Percentiles rank a stretch among this genome's conserved stretches.
Evolutionary conservation across 345 rosid species (phyloP).

Genomic region (Chamaenerion angustifolium): DNA sequence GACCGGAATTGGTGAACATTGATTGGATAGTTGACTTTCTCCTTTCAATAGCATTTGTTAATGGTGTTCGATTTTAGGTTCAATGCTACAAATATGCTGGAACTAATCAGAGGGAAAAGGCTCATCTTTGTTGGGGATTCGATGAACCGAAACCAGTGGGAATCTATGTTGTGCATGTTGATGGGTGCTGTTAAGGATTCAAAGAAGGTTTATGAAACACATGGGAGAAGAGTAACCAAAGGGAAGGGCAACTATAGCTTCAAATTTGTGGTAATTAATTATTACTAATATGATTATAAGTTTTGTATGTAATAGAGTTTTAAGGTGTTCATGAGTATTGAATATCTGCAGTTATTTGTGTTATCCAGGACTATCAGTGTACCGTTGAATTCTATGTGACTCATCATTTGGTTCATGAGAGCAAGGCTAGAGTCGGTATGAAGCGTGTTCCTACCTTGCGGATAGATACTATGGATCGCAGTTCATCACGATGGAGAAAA

Average conservation of each 20-base stretch:
- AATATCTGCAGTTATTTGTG: slow-evolving; percentile 3
- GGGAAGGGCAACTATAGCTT: slow-evolving; percentile 80
- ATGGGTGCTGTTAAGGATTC: slow-evolving; percentile 62
- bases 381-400: slow-evolving; percentile 74
- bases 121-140: slow-evolving; percentile 94
- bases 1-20: too few species aligned
- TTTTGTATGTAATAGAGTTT: too few species aligned
- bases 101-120: slow-evolving; percentile 73
- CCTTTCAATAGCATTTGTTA: background rate
- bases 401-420: slow-evolving; percentile 80
- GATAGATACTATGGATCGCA: slow-evolving; percentile 74
- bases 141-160: slow-evolving; percentile 92
- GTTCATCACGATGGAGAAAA: slow-evolving; percentile 86
- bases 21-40: too few species aligned
- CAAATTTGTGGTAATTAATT: slow-evolving; percentile 69
- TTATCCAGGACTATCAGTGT: slow-evolving; percentile 68
- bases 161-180: slow-evolving; percentile 82
- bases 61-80: slow-evolving; percentile 28
- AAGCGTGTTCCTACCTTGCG: slow-evolving; percentile 61
- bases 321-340: background rate
- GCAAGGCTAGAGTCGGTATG: slow-evolving; percentile 62
- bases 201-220: slow-evolving; percentile 74
- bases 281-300: too few species aligned
- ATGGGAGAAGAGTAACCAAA: slow-evolving; percentile 63
- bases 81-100: slow-evolving; percentile 68